Evolutionary conservation across 441 rosid genomes (phyloP), one percentile per base, ranked within the genome.

Genomic region (Biscutella laevigata): DNA sequence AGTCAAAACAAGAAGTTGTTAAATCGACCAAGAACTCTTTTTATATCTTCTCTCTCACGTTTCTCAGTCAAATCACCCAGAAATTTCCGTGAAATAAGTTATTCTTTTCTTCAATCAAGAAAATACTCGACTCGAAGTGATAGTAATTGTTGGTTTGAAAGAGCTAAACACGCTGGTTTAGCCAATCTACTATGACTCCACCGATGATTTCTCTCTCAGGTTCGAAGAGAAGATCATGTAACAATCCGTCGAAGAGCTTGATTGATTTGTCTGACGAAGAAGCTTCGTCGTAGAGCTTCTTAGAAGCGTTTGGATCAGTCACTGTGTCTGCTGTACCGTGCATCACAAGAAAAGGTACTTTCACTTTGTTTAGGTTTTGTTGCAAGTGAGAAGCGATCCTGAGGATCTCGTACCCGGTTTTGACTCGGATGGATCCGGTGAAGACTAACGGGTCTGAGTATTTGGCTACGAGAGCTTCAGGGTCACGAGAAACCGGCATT

Each of bases 341-440:
- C 61, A 89, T 85, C 4, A 86, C 82, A 19, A 89, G 68, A 53
- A 89, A 79, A 0, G 88, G 88, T 15, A 84, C 81, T 27, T 57
- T 69, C 57, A 89, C 34, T 69, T 56, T 77, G 24, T 34, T 45
- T 5, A 79, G 64, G 46, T 86, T 84, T 64, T 70, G 86, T 70
- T 77, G 86, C 74, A 89, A 71, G 72, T 59, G 71, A 6, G 76
- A 39, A 27, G 87, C 47, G 25, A 75, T 77, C 42, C 84, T 59
- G 10, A 89, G 97, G 49, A 89, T 86, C 71, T 89, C 97, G n/a
- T 84, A 86, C 1, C 95, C 97, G 5, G 97, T 89, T 57, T 78
- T 74, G 7, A 80, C 78, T 29, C 95, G 59, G 55, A 89, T 71
- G 38, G 80, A 64, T 39, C 82, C 94, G 0, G 94, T 89, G 73